Evolutionary conservation across 2,329 filamentous ascomycete species (phyloP), one percentile per base, ranked within the genome.

Genomic region (Cladophialophora chaetospira): DNA sequence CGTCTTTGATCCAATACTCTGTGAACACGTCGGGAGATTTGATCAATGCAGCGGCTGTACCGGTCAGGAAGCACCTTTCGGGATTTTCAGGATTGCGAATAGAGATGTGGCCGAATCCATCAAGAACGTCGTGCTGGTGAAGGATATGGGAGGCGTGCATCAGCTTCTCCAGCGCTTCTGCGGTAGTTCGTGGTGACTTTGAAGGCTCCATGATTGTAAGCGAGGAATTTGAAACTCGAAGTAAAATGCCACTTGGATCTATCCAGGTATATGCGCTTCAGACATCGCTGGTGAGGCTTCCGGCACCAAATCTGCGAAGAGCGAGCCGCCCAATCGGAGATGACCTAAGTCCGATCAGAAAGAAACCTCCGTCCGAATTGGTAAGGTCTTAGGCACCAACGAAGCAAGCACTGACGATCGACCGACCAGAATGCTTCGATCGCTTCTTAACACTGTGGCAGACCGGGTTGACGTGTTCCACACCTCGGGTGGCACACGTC

Each of bases 131-230:
- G 28, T 47, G 44, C 8, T 17, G 26, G 26, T 47, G 44, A 15
- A 44, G 23, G 10, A 47, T 47, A 10, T 47, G 25, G 29, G 44
- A 47, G 9, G 44, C 44, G 10, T 47, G 44, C 44, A 47, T 47
- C 28, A 47, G 44, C 44, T 47, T 29, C 23, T 29, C 25, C n/a
- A n/a, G 44, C 44, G 23, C 8, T 21, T 29, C 28, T 3, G 44
- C 44, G 19, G 44, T 29, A 28, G 15, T 33, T 21, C 15, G 15
- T 4, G n/a, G 3, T 23, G 9, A 11, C 15, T 2, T 13, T 8
- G 42, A n/a, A 8, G 42, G 10, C 13, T 9, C 15, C 26, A 13
- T 9, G 17, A 3, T 2, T 11, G 3, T 23, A n/a, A n/a, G 21
- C 13, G n/a, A 29, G 1, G 11, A 9, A 8, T 10, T 21, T 13